Base-by-base conservation (phyloP, 495 filamentous ascomycete species). In the Mytilinidion resinicola region DNA sequence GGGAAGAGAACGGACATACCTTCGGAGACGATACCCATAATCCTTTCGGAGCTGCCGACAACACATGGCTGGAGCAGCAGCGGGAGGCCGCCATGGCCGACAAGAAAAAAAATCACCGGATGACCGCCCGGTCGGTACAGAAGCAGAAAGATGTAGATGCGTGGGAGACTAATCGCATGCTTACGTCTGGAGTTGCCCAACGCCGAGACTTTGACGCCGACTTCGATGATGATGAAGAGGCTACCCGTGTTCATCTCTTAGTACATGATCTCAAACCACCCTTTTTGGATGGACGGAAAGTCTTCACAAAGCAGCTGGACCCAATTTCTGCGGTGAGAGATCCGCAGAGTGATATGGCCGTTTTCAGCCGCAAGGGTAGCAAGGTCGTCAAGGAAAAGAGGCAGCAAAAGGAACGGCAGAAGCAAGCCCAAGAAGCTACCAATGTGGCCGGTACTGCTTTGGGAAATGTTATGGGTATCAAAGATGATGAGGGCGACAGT, bases 151-250 rank as follows among this genome's bases (percentile, higher is more conserved):
- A 96, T 68, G 87, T 88, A 21, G 93, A 98, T 77, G 91, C 90
- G 30, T 98, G 93, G 93, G 93, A 98, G 70, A 91, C 91, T 14
- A 97, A 99, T 73, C 89, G 93, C 38, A 96, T 99, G 95, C 83
- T 97, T 43, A 95, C 90, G 0, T 96, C 90, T 11, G 92, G 90
- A 52, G 92, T 97, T 48, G 95, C 95, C 14, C 95, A 97, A 71
- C 76, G 92, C 71, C 78, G 89, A 59, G 88, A 92, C 63, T 81
- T 88, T 62, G 84, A 86, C 34, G 78, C 80, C 20, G 89, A 91
- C 62, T 92, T 95, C 57, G 82, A 86, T 57, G 91, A 96, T 49
- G 93, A 98, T 62, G 87, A 96, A 47, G 93, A 97, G 66, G 88
- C 80, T 20, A 96, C 88, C 9, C 80, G 95, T 51, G 82, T 96